Evolutionary conservation across 2,329 filamentous ascomycete species (phyloP), one percentile per base, ranked within the genome.

Genomic region (Coniochaeta ligniaria): DNA sequence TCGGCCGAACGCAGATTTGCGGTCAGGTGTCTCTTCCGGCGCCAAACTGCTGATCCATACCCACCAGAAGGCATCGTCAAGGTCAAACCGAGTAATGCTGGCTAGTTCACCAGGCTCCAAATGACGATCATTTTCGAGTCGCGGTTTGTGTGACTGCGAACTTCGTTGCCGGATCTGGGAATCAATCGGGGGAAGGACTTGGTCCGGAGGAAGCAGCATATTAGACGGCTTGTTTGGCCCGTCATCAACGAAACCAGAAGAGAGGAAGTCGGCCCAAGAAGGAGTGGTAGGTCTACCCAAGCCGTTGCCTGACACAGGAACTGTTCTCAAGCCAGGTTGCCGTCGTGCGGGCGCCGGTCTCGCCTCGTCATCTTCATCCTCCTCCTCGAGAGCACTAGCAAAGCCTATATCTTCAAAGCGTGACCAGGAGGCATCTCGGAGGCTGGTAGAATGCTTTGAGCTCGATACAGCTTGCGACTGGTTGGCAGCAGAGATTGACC

Each of bases 41-140:
- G 94, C 92, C 69, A 99, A 78, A 80, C 94, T 98, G 67, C 87
- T 96, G 82, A 99, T 98, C 95, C 95, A 99, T 4, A 98, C 95
- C 94, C 95, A 98, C 95, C 95, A 99, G 74, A 99, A 99, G 1
- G 92, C 89, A 72, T 98, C 94, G 68, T 99, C 95, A 6, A 99
- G 80, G 64, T 95, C 88, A 61, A 98, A 84, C 41, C 83, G 83
- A 26, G 85, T 90, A 70, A 99, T 96, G 71, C 92, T 98, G 33
- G 95, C 95, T 61, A 99, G 82, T 79, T 99, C 95, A 58, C 92
- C 95, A 0, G 94, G 95, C 65, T 97, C 92, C 0, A 97, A 79
- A 45, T 85, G 80, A 26, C 76, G 75, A 59, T 90, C 86, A 16
- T 81, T 82, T 65, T 92, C 87, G n/a, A 91, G 77, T 61, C 86